phyloP scores from a whole-genome alignment of 83 land plant species.

The Picea mariana region DNA sequence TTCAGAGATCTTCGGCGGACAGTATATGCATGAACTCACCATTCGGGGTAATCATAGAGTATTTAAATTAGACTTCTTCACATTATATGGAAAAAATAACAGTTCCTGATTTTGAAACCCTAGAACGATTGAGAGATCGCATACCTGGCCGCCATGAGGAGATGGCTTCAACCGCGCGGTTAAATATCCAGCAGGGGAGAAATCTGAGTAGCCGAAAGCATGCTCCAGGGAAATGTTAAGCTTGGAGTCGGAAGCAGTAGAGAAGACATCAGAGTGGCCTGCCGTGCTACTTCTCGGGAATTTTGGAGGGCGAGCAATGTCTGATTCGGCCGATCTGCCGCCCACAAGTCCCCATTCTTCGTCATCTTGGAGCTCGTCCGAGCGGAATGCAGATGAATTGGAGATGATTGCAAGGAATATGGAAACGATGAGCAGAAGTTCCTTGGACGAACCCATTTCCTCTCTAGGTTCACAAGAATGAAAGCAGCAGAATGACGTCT shows the following conservation, averaged over 20 bases:
- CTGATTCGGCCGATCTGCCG: constrained; percentile 12
- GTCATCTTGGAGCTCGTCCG: too few relatives aligned
- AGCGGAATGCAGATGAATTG: constrained; percentile 49
- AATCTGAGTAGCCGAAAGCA: constrained; percentile 66
- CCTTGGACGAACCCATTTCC: too few relatives aligned
- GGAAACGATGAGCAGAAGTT: too few relatives aligned
- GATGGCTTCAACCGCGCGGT: constrained; percentile 73
- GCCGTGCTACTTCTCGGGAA: constrained; percentile 5
- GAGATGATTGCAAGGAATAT: not conserved
- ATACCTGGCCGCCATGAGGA: constrained; percentile 69
- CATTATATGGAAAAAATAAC: too few relatives aligned
- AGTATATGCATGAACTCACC: too few relatives aligned
- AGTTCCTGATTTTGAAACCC: too few relatives aligned
- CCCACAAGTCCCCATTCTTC: constrained; percentile 64
- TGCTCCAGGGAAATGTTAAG: constrained; percentile 78
- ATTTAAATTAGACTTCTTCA: too few relatives aligned
- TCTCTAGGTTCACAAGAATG: too few relatives aligned
- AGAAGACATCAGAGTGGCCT: constrained; percentile 15
- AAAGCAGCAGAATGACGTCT: too few relatives aligned
- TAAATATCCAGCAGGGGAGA: constrained; percentile 74
- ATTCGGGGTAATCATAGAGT: too few relatives aligned
- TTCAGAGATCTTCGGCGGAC: too few relatives aligned
- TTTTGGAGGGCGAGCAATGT: not conserved
- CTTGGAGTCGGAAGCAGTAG: constrained; percentile 57
- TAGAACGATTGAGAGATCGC: not conserved